Evolutionary conservation across 257 asterid genomes (phyloP), one percentile per base, ranked within the genome.

Genomic region (Solanum pinnatisectum): DNA sequence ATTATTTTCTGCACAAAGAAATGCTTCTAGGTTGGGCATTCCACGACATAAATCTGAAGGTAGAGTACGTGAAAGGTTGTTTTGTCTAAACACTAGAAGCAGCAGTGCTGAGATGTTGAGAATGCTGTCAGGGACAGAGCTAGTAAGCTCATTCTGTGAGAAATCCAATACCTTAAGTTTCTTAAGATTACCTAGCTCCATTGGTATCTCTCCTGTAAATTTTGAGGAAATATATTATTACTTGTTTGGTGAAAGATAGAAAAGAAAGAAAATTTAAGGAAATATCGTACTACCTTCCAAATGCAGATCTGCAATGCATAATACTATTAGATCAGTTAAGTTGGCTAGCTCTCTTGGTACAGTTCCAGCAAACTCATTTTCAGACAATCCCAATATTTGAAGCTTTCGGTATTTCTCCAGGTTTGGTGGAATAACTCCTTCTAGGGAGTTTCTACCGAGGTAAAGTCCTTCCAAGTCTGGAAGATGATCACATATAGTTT

Each of bases 21-120:
- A 1, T 68, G 0, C 11, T 68, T 27, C 37, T 27, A 68, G 2
- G 23, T 13, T 68, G 22, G 37, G 76, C 2, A 27, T 13, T 27
- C 37, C 76, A 27, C 76, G 76, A 30, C 76, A 37, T 27, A 68
- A 68, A 71, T 71, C 77, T 16, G 40, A 71, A 30, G 77, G 77
- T 16, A 71, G 77, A 71, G 77, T 71, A 71, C 76, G 40, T 32
- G n/a, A 71, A 30, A 32, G 77, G 13, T 71, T 71, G 40, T 70
- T 71, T 71, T 0, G 12, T 32, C 2, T 0, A 15, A 70, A 5
- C 0, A 0, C 3, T 30, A 71, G 1, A 3, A 8, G 0, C 77
- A 6, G 6, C 23, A 71, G 77, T 32, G 40, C 37, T 68, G 76
- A 68, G 11, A 68, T 68, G 76, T 68, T 68, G 76, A 68, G 30